These are phyloP conservation scores for Fusarium citri DNA, from an alignment of 2,329 filamentous ascomycete species.

Conservation along the genomic window DNA sequence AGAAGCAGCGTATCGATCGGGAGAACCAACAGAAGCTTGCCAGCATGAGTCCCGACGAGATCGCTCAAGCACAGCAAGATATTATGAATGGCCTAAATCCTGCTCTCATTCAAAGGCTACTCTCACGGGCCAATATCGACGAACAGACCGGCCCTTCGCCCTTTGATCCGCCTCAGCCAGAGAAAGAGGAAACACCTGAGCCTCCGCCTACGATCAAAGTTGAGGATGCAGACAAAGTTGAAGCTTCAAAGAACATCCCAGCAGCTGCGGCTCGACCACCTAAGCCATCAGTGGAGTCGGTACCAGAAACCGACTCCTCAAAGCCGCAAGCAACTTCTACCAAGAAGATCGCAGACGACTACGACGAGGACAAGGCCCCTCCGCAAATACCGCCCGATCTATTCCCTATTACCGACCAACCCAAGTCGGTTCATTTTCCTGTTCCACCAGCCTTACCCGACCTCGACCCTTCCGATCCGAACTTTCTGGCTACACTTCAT, in stretches of 20 bases:
- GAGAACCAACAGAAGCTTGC: slow-evolving; percentile 82
- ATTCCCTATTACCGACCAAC: slow-evolving; percentile 55
- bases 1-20: slow-evolving; percentile 79
- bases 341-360: slow-evolving; percentile 48
- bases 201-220: slow-evolving; percentile 51
- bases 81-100: slow-evolving; percentile 83
- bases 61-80: slow-evolving; percentile 82
- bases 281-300: slow-evolving; percentile 1
- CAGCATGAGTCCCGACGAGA: slow-evolving; percentile 84
- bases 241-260: neutral
- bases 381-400: slow-evolving; percentile 56
- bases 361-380: slow-evolving; percentile 59
- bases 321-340: slow-evolving; percentile 9
- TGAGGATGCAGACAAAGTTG: slow-evolving; percentile 48
- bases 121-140: slow-evolving; percentile 81
- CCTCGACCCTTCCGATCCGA: slow-evolving; percentile 83
- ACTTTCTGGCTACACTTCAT: slow-evolving; percentile 88
- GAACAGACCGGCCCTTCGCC: slow-evolving; percentile 61
- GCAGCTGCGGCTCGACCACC: neutral
- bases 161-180: slow-evolving; percentile 54
- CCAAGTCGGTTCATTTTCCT: slow-evolving; percentile 71
- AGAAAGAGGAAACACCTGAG: slow-evolving; percentile 19
- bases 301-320: neutral
- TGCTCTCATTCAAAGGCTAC: slow-evolving; percentile 78
- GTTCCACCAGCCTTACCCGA: slow-evolving; percentile 68